Evolutionary conservation across 495 filamentous ascomycete genomes (phyloP), one percentile per base, ranked within the genome.

Genomic region (Cudoniella acicularis): DNA sequence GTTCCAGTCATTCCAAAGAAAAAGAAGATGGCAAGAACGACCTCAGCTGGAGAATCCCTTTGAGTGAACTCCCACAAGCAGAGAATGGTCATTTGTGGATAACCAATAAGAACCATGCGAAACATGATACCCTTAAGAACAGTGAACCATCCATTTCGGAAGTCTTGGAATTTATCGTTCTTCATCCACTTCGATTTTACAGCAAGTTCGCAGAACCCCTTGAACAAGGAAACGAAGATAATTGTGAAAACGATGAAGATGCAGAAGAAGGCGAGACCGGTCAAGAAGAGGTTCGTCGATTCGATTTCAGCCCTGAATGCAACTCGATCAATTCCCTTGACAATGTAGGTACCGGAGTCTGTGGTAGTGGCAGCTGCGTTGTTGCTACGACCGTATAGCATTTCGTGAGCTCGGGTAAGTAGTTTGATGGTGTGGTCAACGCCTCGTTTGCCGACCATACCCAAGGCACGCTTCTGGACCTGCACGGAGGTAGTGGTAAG

Each of bases 21-120:
- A 79, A 95, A 96, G 71, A 96, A 90, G 42, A 94, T 81, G 43
- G 92, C 94, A 40, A 98, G 75, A 9, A 95, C 87, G 18, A 97
- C 81, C 67, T 95, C 92, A 26, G 89, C 94, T 0, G 87, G 78
- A 0, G 94, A 98, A 70, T 98, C 93, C 49, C 82, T 77, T 52
- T 83, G 78, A 1, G 92, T 97, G 40, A 97, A 83, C 67, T 98
- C 94, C 94, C 94, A 98, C 58, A 97, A 79, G 70, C 91, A 96
- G 22, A 98, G 82, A 18, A 96, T 85, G 50, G 82, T 79, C 82
- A 97, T 93, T 73, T 96, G 93, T 3, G 94, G 91, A 73, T 91
- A 96, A 51, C 93, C 94, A 61, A 98, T 95, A 48, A 97, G 83
- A 13, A 92, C 85, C 69, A 96, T 73, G 47, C 94, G 86, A 80